Evolutionary conservation across 495 filamentous ascomycete genomes (phyloP).

Genomic region (Penicillium manginii): DNA sequence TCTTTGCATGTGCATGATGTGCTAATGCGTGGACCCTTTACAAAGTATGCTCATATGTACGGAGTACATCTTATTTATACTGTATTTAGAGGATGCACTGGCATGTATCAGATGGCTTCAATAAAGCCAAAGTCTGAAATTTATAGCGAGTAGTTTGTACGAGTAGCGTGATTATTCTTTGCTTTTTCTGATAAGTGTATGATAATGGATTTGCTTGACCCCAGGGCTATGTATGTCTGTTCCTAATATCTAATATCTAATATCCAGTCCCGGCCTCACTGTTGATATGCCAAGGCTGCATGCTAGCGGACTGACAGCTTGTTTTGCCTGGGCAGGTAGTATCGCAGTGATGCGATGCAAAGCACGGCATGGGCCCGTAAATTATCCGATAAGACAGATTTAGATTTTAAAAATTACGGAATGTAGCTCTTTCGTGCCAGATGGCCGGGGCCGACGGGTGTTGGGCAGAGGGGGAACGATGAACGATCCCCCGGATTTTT

Average conservation of each 20-base stretch:
- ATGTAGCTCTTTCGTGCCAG: not conserved
- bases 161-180: not conserved
- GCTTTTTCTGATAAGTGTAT: not conserved
- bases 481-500: slow-evolving; percentile 24
- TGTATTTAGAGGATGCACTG: not conserved
- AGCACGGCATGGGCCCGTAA: not conserved
- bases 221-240: not conserved
- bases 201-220: not conserved
- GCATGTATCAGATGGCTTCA: not conserved
- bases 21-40: too few species aligned
- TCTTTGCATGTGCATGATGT: too few species aligned
- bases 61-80: not conserved
- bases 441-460: not conserved
- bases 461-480: slow-evolving; percentile 1
- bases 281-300: not conserved
- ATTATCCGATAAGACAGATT: not conserved
- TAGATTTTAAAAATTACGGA: not conserved
- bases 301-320: not conserved
- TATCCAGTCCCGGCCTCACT: not conserved
- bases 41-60: too few species aligned
- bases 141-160: not conserved
- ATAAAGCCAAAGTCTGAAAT: not conserved
- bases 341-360: not conserved
- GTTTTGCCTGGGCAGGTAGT: not conserved
- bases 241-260: not conserved